Evolutionary conservation across 495 filamentous ascomycete species (phyloP).

Genomic region (Xylona heveae): DNA sequence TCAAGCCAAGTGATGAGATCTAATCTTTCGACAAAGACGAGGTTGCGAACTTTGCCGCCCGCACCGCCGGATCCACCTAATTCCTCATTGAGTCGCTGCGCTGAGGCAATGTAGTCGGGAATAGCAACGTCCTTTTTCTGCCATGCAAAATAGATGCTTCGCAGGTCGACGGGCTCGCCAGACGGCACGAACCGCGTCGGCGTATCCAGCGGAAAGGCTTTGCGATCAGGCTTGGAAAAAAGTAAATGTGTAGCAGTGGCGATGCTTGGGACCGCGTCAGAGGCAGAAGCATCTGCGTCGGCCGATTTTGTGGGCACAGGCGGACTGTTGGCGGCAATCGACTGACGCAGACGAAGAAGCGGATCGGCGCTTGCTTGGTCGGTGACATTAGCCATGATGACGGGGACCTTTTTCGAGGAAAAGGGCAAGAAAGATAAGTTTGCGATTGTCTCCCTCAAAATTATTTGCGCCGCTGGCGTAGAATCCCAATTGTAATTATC

Average conservation of each 20-base stretch:
- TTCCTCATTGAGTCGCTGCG: slow-evolving; percentile 60
- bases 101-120: slow-evolving; percentile 71
- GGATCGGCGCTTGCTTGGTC: slow-evolving; percentile 36
- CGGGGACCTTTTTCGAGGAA: too few species aligned
- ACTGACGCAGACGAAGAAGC: slow-evolving; percentile 56
- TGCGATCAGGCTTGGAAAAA: slow-evolving; percentile 41
- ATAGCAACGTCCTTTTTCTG: slow-evolving; percentile 73
- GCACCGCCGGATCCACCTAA: slow-evolving; percentile 33
- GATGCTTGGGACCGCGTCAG: slow-evolving; percentile 25
- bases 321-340: slow-evolving; percentile 42
- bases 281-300: slow-evolving; percentile 28
- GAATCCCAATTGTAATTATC: too few species aligned
- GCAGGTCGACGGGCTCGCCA: slow-evolving; percentile 58
- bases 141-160: slow-evolving; percentile 90
- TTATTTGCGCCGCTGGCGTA: too few species aligned
- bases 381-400: too few species aligned
- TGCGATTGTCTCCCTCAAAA: too few species aligned
- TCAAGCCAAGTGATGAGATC: slow-evolving; percentile 86
- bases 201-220: slow-evolving; percentile 49
- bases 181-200: slow-evolving; percentile 68
- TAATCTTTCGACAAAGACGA: slow-evolving; percentile 74
- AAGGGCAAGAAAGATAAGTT: too few species aligned
- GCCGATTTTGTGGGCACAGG: slow-evolving; percentile 48
- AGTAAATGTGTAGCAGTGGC: slow-evolving; percentile 63
- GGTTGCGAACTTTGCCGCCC: slow-evolving; percentile 47